A percentile compares a stretch with the other conserved stretches of the same genome.
These are phyloP conservation scores for Stemphylium lycopersici DNA, from an alignment of 2,329 filamentous ascomycete genomes.

Conservation along the genomic window DNA sequence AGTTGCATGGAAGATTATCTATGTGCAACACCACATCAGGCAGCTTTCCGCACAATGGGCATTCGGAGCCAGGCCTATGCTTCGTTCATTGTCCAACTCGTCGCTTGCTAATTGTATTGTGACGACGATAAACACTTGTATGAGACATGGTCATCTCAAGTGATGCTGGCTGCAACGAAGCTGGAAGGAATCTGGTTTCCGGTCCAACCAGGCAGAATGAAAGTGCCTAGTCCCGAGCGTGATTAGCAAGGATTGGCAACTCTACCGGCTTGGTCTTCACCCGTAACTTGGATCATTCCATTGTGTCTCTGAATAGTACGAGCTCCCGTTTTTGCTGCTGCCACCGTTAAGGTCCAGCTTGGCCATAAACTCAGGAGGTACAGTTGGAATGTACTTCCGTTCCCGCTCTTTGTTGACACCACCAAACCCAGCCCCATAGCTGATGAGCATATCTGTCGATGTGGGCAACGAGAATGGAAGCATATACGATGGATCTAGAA, in stretches of 20 bases:
- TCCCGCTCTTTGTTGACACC: constrained; percentile 90
- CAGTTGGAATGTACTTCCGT: constrained; percentile 92
- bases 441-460: constrained; percentile 95
- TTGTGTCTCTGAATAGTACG: constrained; percentile 40
- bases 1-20: background rate
- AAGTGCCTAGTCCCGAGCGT: constrained; percentile 5
- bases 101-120: background rate
- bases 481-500: constrained; percentile 89
- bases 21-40: background rate
- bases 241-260: constrained; percentile 9
- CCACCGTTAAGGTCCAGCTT: constrained; percentile 72
- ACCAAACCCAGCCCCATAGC: constrained; percentile 92
- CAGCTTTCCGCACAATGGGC: background rate
- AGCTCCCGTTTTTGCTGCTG: constrained; percentile 39
- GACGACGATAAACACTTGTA: background rate
- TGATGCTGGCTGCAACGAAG: background rate
- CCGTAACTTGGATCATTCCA: constrained; percentile 46
- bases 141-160: background rate
- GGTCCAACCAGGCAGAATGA: constrained; percentile 8
- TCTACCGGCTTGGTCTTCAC: constrained; percentile 26
- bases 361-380: constrained; percentile 89
- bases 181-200: constrained; percentile 9
- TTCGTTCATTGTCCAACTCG: background rate
- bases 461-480: constrained; percentile 94
- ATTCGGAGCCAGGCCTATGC: background rate